A percentile compares a stretch with the other conserved stretches of the same genome.
Evolutionary conservation across 768 basidiomycete genomes (phyloP).

Genomic region (Boletus coccyginus): DNA sequence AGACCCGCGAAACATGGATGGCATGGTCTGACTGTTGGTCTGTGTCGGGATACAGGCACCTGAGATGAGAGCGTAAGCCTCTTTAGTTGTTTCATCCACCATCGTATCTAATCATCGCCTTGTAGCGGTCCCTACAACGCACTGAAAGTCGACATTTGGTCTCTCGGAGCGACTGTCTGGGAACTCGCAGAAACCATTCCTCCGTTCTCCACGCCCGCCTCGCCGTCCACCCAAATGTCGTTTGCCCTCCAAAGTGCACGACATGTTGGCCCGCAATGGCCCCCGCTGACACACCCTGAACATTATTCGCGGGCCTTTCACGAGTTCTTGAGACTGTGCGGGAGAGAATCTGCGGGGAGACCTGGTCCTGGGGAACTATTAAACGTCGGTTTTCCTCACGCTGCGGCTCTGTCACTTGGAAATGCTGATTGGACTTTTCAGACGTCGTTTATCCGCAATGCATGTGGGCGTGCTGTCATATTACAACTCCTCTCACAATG

Average conservation of each 20-base stretch:
- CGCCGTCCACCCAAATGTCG: slow-evolving; percentile 15
- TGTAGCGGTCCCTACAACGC: slow-evolving; percentile 66
- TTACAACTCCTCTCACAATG: slow-evolving; percentile 66
- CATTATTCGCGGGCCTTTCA: slow-evolving; percentile 67
- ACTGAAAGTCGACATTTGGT: slow-evolving; percentile 78
- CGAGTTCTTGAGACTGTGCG: slow-evolving; percentile 68
- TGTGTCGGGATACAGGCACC: slow-evolving; percentile 48
- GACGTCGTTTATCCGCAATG: slow-evolving; percentile 64
- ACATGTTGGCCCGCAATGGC: slow-evolving; percentile 59
- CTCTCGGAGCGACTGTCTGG: slow-evolving; percentile 81
- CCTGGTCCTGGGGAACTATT: slow-evolving; percentile 56
- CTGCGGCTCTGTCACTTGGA: neutral
- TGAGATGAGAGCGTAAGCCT: slow-evolving; percentile 65
- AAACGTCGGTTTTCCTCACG: slow-evolving; percentile 43
- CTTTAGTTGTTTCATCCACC: neutral
- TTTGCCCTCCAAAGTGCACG: slow-evolving; percentile 40
- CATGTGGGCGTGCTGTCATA: slow-evolving; percentile 67
- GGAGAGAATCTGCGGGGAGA: slow-evolving; percentile 53
- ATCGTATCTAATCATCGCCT: slow-evolving; percentile 8
- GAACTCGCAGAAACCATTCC: slow-evolving; percentile 75
- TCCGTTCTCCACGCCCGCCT: slow-evolving; percentile 54
- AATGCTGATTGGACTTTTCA: slow-evolving; percentile 26
- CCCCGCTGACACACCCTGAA: slow-evolving; percentile 55
- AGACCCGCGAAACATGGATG: neutral
- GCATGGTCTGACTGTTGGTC: neutral